Conservation (phyloP, 345 rosid genomes). For the Bruguiera gymnorhiza region DNA sequence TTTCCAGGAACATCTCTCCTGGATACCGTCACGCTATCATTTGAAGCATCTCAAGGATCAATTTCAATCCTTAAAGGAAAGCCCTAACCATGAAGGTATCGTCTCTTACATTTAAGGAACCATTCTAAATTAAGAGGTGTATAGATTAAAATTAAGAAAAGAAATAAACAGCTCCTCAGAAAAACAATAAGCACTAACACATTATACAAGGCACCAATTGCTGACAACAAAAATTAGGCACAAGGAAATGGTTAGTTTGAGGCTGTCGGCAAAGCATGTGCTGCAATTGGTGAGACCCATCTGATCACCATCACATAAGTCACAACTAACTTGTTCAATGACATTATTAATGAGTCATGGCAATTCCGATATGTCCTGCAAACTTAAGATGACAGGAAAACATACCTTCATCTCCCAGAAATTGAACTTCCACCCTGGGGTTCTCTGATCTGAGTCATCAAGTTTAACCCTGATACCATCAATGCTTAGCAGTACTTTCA, state of each 20-base stretch:
- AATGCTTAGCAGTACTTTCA: constrained; percentile 50
- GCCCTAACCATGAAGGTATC: constrained; percentile 45
- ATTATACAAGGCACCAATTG: too few relatives aligned
- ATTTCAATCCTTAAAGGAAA: constrained; percentile 83
- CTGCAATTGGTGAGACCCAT: neutral
- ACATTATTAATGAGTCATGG: neutral
- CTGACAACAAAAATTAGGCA: neutral
- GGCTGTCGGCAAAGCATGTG: neutral
- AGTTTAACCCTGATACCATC: constrained; percentile 81
- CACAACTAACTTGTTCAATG: neutral
- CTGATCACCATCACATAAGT: neutral
- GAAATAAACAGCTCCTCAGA: neutral
- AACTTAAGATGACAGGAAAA: neutral
- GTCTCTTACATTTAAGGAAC: neutral
- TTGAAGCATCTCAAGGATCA: constrained; percentile 88
- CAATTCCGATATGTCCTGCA: neutral
- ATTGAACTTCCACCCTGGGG: constrained; percentile 92
- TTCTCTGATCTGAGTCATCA: constrained; percentile 71
- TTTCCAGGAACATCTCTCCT: constrained; percentile 93
- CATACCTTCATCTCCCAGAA: constrained; percentile 97
- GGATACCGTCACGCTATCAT: constrained; percentile 67
- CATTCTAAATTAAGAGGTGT: too few relatives aligned
- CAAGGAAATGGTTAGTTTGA: neutral
- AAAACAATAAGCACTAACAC: neutral
- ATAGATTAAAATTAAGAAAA: neutral